Evolutionary conservation across 2,329 filamentous ascomycete genomes (phyloP), one percentile per base, ranked within the genome.

Genomic region (Aspergillus spinulosporus): DNA sequence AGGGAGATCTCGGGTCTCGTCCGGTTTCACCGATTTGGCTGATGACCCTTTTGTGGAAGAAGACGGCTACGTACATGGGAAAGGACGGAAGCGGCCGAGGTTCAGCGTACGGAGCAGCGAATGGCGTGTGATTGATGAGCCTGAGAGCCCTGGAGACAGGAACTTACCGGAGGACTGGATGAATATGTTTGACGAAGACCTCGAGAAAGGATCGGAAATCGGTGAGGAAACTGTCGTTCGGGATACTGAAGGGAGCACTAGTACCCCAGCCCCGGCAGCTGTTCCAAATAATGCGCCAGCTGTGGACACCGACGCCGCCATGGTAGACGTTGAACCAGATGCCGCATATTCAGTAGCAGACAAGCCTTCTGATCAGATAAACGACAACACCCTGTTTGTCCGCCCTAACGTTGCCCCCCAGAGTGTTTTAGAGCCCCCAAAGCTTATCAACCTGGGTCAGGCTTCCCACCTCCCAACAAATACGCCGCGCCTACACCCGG

Each of bases 101-200:
- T 88, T 89, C 71, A 84, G 86, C 57, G 79, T 86, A 59, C 79
- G 84, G 50, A 87, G 85, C 65, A 82, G 79, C 31, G 79, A 84
- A 29, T 97, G 93, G 93, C 86, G 83, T 60, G 88, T 92, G 65
- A 80, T 81, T 21, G 88, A 87, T 66, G 82, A 84, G 54, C 88
- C 89, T 1, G 86, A 85, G 5, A 92, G 87, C 51, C 89, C 90
- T 0, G 51, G 2, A 83, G 88, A 66, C 80, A 78, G 34, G 74
- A 80, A 59, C 40, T 56, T 43, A 11, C 62, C 45, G 42, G 59
- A 39, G 59, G 71, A 69, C 36, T 71, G 65, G 68, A 63, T 65
- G 37, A 59, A 62, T 54, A 65, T 63, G 32, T 59, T 71, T 42
- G 66, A 68, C 37, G 66, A 65, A 21, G 64, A 66, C 2, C 61